Evolutionary conservation across 495 filamentous ascomycete species (phyloP), one percentile per base, ranked within the genome.

Genomic region (Aspergillus baeticus): DNA sequence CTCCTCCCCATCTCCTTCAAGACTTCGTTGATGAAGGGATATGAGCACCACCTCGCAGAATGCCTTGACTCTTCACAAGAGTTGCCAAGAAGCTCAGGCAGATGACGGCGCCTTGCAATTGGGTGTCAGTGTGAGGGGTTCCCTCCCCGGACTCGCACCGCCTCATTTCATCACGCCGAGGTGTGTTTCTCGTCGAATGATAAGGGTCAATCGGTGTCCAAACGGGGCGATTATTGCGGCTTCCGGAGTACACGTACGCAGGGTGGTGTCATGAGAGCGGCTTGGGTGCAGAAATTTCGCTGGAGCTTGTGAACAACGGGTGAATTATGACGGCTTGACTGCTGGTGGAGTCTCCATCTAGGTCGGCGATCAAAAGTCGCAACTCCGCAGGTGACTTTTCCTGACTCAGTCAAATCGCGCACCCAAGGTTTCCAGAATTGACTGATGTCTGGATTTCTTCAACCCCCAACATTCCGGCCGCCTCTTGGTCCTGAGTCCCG

Each of bases 41-140:
- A 23, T 17, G 4, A 29, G 26, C 26, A 29, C 3, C 26, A 3
- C 26, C 26, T 29, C 26, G 3, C 20, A 22, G 10, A 43, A 22
- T 22, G 20, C 20, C 6, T 43, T 2, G 17, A 26, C n/a, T 50
- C 47, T 50, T 50, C 47, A 38, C 47, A 23, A 34, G 47, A 29
- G 2, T 26, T 34, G 47, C 47, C 47, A 38, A 50, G 47, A 13
- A 38, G 47, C 33, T 14, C 21, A 50, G 18, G 47, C 34, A 35
- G 34, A 37, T 11, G 22, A 11, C 10, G 6, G 41, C 5, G 4
- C 1, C 6, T 22, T n/a, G 18, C 47, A 50, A 50, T 50, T 50
- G 47, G 47, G 47, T n/a, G 23, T 37, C 10, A 11, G 5, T 10
- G 15, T 37, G 47, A 50, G 47, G 47, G 47, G 47, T 50, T 50